Evolutionary conservation across 1,284 basidiomycete species (phyloP).

Genomic region (Kwoniella shivajii): DNA sequence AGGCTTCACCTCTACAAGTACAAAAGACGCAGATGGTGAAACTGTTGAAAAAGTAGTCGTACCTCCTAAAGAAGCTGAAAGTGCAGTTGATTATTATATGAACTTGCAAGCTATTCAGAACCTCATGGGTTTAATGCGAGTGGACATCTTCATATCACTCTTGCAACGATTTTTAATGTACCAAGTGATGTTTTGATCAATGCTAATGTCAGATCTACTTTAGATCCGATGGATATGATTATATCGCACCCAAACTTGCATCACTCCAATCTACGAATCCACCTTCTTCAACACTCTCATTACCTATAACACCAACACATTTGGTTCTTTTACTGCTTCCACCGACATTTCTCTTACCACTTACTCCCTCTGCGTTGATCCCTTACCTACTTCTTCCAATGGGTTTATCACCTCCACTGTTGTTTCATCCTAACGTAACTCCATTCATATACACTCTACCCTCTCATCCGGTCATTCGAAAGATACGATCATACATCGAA

Average conservation of each 20-base stretch:
- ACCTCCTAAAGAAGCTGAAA: constrained; percentile 48
- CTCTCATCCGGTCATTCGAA: constrained; percentile 20
- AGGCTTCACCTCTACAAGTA: constrained; percentile 17
- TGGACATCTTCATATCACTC: constrained; percentile 1
- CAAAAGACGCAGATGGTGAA: constrained; percentile 25
- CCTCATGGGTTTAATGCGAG: constrained; percentile 53
- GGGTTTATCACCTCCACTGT: constrained; percentile 42
- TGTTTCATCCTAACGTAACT: constrained; percentile 51
- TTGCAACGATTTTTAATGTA: background rate
- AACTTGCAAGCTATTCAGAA: constrained; percentile 57
- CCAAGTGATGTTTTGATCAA: background rate
- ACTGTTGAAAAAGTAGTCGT: constrained; percentile 34
- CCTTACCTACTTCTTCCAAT: constrained; percentile 49
- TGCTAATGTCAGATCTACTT: background rate
- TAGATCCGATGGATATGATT: constrained; percentile 48
- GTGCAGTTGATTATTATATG: constrained; percentile 53
- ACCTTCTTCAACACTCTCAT: constrained; percentile 33
- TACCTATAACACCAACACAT: constrained; percentile 49
- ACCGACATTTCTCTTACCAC: constrained; percentile 47
- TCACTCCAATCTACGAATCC: constrained; percentile 23
- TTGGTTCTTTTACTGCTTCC: constrained; percentile 46
- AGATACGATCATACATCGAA: constrained; percentile 31
- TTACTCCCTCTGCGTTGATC: constrained; percentile 39
- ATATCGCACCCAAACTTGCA: constrained; percentile 35
- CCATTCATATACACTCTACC: constrained; percentile 30